phyloP scores from a whole-genome alignment of 805 yeast genomes.

The Brettanomyces sp. region DNA sequence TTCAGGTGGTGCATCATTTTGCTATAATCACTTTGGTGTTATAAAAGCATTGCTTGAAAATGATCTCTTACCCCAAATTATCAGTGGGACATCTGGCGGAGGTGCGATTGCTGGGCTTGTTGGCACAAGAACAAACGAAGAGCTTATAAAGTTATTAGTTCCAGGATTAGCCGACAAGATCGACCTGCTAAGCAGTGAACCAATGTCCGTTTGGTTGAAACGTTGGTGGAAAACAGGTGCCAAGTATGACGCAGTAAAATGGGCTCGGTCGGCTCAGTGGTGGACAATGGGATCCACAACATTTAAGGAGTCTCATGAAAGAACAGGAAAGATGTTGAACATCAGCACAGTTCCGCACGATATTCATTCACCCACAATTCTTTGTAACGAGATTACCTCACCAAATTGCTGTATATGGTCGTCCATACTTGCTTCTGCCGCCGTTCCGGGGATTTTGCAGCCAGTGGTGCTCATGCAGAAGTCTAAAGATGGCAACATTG shows the following conservation, averaged over 20 bases:
- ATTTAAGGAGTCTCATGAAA: constrained; percentile 56
- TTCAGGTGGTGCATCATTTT: constrained; percentile 75
- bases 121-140: constrained; percentile 62
- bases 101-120: constrained; percentile 68
- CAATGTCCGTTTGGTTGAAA: constrained; percentile 48
- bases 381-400: constrained; percentile 67
- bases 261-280: constrained; percentile 64
- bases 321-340: constrained; percentile 64
- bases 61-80: constrained; percentile 55
- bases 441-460: constrained; percentile 74
- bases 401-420: constrained; percentile 83
- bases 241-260: constrained; percentile 60
- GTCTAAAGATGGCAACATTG: constrained; percentile 26
- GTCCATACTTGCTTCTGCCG: constrained; percentile 64
- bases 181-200: constrained; percentile 57
- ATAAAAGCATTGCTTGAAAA: constrained; percentile 61
- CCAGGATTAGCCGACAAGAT: constrained; percentile 57
- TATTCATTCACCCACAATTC: constrained; percentile 71
- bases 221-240: constrained; percentile 73
- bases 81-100: constrained; percentile 78
- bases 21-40: constrained; percentile 71
- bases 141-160: constrained; percentile 41
- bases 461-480: constrained; percentile 74
- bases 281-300: constrained; percentile 69
- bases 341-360: constrained; percentile 76